These are phyloP conservation scores for Puccinia triticina DNA, from an alignment of 1,284 basidiomycete species.

Conservation along the genomic window DNA sequence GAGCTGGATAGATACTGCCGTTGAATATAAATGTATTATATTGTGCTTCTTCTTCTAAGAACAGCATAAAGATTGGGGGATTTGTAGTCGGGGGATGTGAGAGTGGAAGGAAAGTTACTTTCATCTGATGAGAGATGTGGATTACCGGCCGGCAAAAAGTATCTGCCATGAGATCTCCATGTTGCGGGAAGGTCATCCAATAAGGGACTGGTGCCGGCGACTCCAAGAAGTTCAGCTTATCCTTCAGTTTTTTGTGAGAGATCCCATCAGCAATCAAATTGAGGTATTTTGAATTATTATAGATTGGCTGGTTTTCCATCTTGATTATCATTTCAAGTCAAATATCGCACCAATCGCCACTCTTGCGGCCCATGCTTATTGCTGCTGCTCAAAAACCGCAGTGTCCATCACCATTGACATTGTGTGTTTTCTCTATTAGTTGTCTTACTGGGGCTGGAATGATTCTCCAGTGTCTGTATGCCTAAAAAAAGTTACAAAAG, in stretches of 20 bases:
- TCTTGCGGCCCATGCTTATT: neutral
- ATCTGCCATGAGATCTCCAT: neutral
- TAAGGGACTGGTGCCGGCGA: neutral
- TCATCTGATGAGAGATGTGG: neutral
- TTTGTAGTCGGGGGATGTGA: neutral
- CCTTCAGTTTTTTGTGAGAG: neutral
- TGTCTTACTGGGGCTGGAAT: neutral
- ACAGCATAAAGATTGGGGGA: neutral
- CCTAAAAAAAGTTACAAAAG: neutral
- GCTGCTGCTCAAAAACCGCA: neutral
- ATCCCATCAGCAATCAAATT: neutral
- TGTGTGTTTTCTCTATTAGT: neutral
- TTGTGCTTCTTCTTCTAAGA: neutral
- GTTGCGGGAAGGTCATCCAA: neutral
- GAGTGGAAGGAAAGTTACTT: neutral
- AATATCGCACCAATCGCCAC: neutral
- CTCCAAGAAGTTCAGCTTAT: neutral
- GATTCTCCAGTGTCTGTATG: neutral
- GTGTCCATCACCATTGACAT: constrained; percentile 1
- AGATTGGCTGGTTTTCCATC: neutral
- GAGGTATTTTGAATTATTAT: neutral
- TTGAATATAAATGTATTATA: neutral
- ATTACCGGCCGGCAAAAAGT: neutral
- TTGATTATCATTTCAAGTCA: neutral
- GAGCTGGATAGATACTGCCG: neutral